phyloP scores from a whole-genome alignment of 768 basidiomycete genomes.

The Lentinula guzmanii region DNA sequence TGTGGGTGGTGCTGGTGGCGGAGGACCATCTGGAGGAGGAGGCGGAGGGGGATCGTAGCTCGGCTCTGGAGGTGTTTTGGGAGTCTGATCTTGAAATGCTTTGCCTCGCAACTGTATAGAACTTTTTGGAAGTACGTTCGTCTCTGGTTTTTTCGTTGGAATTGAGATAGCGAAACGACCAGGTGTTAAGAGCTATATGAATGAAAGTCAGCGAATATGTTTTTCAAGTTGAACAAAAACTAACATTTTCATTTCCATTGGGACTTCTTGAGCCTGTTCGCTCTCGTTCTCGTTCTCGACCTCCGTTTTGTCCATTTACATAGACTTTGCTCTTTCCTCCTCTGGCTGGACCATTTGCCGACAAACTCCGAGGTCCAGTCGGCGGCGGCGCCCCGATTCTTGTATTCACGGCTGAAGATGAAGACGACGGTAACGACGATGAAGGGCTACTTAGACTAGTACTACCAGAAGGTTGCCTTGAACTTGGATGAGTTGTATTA shows the following conservation, averaged over 20 bases:
- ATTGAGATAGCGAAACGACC: neutral
- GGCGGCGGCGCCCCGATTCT: constrained; percentile 4
- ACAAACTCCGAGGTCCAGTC: constrained; percentile 5
- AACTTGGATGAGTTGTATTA: neutral
- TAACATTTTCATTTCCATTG: neutral
- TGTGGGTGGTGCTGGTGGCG: constrained; percentile 22
- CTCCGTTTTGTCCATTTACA: neutral
- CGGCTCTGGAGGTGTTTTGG: constrained; percentile 15
- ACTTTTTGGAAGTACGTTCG: neutral
- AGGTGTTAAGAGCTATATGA: neutral
- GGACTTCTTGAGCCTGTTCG: neutral
- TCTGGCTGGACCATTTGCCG: neutral
- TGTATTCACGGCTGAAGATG: neutral
- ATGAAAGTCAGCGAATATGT: neutral
- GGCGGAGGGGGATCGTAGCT: constrained; percentile 20
- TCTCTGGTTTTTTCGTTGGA: neutral
- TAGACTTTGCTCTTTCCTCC: neutral
- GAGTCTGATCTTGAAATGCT: neutral
- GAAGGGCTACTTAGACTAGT: neutral
- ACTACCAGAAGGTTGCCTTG: neutral
- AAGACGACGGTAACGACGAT: neutral
- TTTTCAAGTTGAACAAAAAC: neutral
- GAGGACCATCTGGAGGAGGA: constrained; percentile 15
- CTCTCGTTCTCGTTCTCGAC: neutral
- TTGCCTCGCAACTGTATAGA: neutral